These are phyloP conservation scores for Cymbopogon citratus DNA, from an alignment of 176 grass and related monocot species.

Conservation along the genomic window DNA sequence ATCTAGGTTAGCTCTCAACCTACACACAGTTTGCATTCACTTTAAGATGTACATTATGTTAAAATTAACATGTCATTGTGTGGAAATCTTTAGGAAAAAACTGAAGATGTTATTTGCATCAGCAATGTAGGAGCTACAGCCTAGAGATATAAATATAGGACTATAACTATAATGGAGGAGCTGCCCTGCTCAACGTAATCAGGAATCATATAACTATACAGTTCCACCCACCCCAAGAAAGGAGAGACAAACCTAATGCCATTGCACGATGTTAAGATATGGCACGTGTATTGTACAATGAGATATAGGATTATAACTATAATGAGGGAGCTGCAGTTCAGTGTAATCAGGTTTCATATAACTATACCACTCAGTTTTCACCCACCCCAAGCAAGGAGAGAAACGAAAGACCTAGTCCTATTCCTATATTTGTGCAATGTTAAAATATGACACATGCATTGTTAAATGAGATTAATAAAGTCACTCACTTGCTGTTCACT, in stretches of 20 bases:
- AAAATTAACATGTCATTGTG: conserved; percentile 12
- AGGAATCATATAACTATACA: neutral
- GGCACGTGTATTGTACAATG: neutral
- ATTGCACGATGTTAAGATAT: neutral
- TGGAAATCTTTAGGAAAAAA: neutral
- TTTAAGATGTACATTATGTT: conserved; percentile 17
- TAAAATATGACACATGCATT: neutral
- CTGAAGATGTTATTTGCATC: neutral
- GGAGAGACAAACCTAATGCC: neutral
- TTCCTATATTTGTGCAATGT: neutral
- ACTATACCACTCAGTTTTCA: neutral
- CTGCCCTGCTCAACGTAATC: neutral
- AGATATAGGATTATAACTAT: neutral
- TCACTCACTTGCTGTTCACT: conserved; percentile 77
- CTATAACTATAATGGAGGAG: neutral
- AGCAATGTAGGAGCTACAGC: neutral
- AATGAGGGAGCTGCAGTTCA: neutral
- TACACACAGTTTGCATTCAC: conserved; percentile 46
- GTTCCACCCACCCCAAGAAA: neutral
- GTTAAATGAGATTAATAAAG: neutral
- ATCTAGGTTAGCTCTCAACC: conserved; percentile 79
- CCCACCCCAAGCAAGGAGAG: neutral
- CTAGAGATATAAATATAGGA: neutral
- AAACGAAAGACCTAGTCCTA: neutral
- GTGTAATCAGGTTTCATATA: neutral